These are phyloP conservation scores for Coleophoma cylindrospora DNA, from an alignment of 2,329 filamentous ascomycete species.

Conservation along the genomic window DNA sequence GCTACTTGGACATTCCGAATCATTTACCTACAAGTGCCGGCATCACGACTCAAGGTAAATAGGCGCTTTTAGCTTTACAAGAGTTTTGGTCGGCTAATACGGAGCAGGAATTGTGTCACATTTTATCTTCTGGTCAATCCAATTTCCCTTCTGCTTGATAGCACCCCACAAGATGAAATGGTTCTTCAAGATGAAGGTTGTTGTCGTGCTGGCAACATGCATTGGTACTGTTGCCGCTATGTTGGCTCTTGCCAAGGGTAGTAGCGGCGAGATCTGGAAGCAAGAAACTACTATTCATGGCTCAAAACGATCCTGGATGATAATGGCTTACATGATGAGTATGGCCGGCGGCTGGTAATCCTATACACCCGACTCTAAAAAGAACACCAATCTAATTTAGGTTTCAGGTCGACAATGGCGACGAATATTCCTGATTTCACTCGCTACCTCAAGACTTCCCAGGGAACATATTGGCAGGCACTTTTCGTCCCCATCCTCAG, in stretches of 20 bases:
- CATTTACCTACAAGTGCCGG: slow-evolving; percentile 38
- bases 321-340: slow-evolving; percentile 9
- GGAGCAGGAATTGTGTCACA: slow-evolving; percentile 14
- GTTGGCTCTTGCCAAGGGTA: neutral
- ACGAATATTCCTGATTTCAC: slow-evolving; percentile 22
- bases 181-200: slow-evolving; percentile 43
- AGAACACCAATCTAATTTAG: no score
- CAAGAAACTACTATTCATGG: slow-evolving; percentile 5
- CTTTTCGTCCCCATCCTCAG: slow-evolving; percentile 13
- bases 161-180: slow-evolving; percentile 37
- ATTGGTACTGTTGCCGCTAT: slow-evolving; percentile 6
- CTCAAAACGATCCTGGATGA: slow-evolving; percentile 5
- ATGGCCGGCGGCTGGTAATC: slow-evolving; percentile 5
- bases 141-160: slow-evolving; percentile 38
- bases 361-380: no score
- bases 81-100: slow-evolving; percentile 41
- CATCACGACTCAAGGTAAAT: slow-evolving; percentile 30
- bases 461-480: slow-evolving; percentile 8
- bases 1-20: slow-evolving; percentile 40
- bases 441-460: slow-evolving; percentile 12
- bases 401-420: slow-evolving; percentile 11
- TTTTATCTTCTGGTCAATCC: slow-evolving; percentile 31
- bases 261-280: slow-evolving; percentile 2
- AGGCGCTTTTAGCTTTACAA: slow-evolving; percentile 23
- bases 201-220: slow-evolving; percentile 12